Evolutionary conservation across 345 rosid species (phyloP).

Genomic region (Corchorus capsularis): DNA sequence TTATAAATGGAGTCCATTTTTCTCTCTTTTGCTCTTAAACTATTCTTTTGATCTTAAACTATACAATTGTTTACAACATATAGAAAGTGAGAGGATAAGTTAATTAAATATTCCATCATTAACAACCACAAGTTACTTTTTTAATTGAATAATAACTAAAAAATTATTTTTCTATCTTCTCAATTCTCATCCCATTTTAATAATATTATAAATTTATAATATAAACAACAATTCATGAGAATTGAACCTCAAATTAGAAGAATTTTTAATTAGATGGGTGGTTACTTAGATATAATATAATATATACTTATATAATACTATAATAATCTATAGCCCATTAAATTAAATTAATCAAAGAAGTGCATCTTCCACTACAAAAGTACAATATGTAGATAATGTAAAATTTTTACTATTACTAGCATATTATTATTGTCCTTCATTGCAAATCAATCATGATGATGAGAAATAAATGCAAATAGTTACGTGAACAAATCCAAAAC

Average conservation of each 20-base stretch:
- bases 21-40: too few relatives aligned
- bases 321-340: not conserved
- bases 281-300: not conserved
- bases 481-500: not conserved
- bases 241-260: too few relatives aligned
- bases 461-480: not conserved
- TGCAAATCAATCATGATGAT: not conserved
- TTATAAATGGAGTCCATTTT: not conserved
- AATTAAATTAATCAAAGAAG: not conserved
- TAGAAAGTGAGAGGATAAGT: not conserved
- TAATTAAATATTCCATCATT: not conserved
- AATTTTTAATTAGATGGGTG: not conserved
- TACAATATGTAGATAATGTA: too few relatives aligned
- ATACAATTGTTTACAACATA: not conserved
- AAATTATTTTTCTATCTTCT: not conserved
- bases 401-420: too few relatives aligned
- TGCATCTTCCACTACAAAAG: not conserved
- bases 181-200: too few relatives aligned
- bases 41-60: too few relatives aligned
- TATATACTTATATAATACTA: not conserved
- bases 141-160: not conserved
- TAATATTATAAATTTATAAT: too few relatives aligned
- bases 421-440: not conserved
- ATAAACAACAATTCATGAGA: too few relatives aligned
- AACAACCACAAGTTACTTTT: not conserved